Evolutionary conservation across 345 rosid genomes (phyloP).

Genomic region (Melastoma malabathricum): DNA sequence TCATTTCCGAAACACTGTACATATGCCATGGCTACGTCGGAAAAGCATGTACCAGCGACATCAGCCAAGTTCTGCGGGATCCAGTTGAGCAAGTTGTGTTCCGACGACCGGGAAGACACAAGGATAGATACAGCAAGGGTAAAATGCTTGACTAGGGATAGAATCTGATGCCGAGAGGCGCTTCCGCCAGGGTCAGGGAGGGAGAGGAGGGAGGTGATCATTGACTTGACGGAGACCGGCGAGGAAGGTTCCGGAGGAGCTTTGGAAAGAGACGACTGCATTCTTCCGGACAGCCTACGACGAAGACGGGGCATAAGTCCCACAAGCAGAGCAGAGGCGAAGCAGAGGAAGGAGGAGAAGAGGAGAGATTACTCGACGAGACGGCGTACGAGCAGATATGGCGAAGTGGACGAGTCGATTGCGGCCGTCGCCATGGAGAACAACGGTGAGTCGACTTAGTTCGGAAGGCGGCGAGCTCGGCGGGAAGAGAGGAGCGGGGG

Average conservation of each 20-base stretch:
- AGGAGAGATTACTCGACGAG: slow-evolving; percentile 33
- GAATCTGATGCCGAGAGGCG: slow-evolving; percentile 9
- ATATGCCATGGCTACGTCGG: slow-evolving; percentile 27
- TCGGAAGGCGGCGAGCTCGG: no score
- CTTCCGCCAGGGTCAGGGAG: slow-evolving; percentile 6
- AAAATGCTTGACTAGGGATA: slow-evolving; percentile 25
- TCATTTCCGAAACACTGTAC: slow-evolving; percentile 10
- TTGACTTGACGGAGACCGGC: slow-evolving; percentile 30
- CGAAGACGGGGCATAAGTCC: not conserved
- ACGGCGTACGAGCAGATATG: slow-evolving; percentile 21
- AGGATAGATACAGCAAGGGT: slow-evolving; percentile 61
- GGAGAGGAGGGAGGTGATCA: slow-evolving; percentile 41
- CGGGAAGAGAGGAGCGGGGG: no score
- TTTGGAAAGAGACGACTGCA: slow-evolving; percentile 27
- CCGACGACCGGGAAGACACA: slow-evolving; percentile 36
- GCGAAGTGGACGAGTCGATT: slow-evolving; percentile 4
- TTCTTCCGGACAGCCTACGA: slow-evolving; percentile 31
- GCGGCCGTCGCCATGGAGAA: no score
- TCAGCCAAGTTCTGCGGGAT: slow-evolving; percentile 26
- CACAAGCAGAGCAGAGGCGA: not conserved
- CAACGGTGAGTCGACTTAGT: no score
- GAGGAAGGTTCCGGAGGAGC: slow-evolving; percentile 30
- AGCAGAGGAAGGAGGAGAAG: not conserved
- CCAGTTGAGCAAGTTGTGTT: slow-evolving; percentile 62
- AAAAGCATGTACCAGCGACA: slow-evolving; percentile 23